Base-by-base conservation (phyloP, 495 filamentous ascomycete species). In the Aspergillus carlsbadensis region DNA sequence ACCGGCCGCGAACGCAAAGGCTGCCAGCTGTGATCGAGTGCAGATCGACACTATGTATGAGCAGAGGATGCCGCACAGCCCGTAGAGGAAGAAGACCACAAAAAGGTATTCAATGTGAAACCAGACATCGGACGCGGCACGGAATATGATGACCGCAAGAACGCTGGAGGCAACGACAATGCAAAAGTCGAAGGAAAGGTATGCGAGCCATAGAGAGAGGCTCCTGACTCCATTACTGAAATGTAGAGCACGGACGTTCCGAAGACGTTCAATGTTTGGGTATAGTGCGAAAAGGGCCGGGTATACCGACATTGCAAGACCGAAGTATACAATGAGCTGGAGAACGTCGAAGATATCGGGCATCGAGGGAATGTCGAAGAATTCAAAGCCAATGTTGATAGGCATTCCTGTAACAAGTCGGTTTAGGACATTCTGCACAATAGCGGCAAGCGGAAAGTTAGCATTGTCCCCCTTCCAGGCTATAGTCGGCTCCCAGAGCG, bases 281-380 rank as follows among this genome's bases (percentile, higher is more conserved):
- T 96, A 96, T 15, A 96, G 78, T 1, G 87, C 84, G 62, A 94
- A 95, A 73, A 96, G 90, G 22, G 84, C 89, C 5, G 91, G 91
- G 65, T 85, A 94, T 0, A 84, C 84, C 15, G 81, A 77, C 75
- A 92, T 84, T 14, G 84, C 88, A 2, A 96, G 77, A 22, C 87
- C 84, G 61, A 91, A 84, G 67, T 96, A 96, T 10, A 87, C 78
- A 22, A 92, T 74, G 14, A 95, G 76, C 68, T 94, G 88, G 20
- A 96, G 74, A n/a, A 84, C 85, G 39, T 90, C 77, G 8, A 87
- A 90, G 1, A 81, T 79, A 21, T 74, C 73, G 1, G 85, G 80
- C 10, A 78, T 63, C 72, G 81, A 90, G 15, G 88, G 84, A 13
- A 82, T 77, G 62, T 88, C 88, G 64, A 96, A 94, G 21, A 76